Percentiles rank a stretch among this genome's conserved stretches.
Conservation (phyloP, 1,139 yeast species). For the Candida frijolesensis region DNA sequence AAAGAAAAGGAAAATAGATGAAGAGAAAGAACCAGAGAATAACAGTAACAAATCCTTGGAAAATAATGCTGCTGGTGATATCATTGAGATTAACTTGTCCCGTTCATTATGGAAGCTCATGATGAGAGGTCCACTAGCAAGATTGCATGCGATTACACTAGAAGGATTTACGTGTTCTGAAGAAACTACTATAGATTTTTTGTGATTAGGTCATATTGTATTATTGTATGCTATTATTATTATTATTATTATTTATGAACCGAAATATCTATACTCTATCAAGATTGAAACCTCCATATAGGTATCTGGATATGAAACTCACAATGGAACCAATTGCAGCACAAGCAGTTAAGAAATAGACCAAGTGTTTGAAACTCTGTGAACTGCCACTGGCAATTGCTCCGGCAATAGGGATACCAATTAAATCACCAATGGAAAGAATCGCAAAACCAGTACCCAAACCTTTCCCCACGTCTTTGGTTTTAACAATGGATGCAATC, state of each 20-base stretch:
- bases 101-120: slow-evolving; percentile 39
- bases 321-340: slow-evolving; percentile 29
- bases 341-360: slow-evolving; percentile 28
- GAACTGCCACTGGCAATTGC: slow-evolving; percentile 29
- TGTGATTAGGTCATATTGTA: background rate
- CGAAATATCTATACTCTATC: slow-evolving; percentile 11
- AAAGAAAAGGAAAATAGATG: slow-evolving; percentile 6
- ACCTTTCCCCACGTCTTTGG: slow-evolving; percentile 33
- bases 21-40: slow-evolving; percentile 15
- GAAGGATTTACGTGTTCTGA: slow-evolving; percentile 28
- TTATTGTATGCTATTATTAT: background rate
- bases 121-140: slow-evolving; percentile 24
- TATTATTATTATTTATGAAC: background rate
- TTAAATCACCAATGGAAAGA: slow-evolving; percentile 34
- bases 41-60: slow-evolving; percentile 12
- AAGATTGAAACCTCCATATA: slow-evolving; percentile 27
- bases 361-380: slow-evolving; percentile 29
- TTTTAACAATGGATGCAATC: slow-evolving; percentile 29
- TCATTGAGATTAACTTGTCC: slow-evolving; percentile 35
- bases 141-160: slow-evolving; percentile 34
- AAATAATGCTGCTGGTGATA: slow-evolving; percentile 28
- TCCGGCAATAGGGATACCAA: slow-evolving; percentile 41
- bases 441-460: slow-evolving; percentile 37
- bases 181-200: slow-evolving; percentile 7
- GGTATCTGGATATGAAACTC: slow-evolving; percentile 26